These are phyloP conservation scores for Fistulinella prunicolor DNA, from an alignment of 768 basidiomycete species.

Conservation along the genomic window DNA sequence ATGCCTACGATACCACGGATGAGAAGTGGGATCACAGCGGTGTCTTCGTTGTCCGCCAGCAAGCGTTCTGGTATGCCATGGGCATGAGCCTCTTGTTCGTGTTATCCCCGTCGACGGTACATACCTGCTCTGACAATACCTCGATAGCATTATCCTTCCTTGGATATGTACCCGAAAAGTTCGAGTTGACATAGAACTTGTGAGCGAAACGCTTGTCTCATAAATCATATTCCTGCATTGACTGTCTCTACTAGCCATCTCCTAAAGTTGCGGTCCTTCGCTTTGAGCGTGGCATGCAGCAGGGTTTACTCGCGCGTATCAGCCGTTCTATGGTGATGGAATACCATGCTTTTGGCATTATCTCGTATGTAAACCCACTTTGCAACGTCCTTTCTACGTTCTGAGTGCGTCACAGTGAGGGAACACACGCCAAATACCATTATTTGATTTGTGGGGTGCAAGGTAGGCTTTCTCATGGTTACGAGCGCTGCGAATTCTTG, in stretches of 20 bases:
- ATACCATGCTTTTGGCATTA: conserved; percentile 79
- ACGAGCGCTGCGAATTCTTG: background rate
- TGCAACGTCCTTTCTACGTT: conserved; percentile 2
- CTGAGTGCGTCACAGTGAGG: conserved; percentile 48
- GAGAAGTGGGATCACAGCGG: conserved; percentile 58
- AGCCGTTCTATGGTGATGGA: conserved; percentile 73
- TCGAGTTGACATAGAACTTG: conserved; percentile 70
- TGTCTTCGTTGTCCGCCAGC: conserved; percentile 54
- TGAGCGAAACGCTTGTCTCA: conserved; percentile 33
- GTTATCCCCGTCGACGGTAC: conserved; percentile 1
- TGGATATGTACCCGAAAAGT: conserved; percentile 78
- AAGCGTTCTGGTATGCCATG: conserved; percentile 75
- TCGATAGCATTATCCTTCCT: conserved; percentile 59
- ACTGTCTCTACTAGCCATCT: conserved; percentile 52
- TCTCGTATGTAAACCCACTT: conserved; percentile 49
- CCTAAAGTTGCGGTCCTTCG: conserved; percentile 76
- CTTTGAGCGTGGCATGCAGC: conserved; percentile 82
- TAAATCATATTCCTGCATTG: background rate
- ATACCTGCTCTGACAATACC: background rate
- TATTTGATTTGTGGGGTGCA: conserved; percentile 82
- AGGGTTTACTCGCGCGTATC: conserved; percentile 72
- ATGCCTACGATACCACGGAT: conserved; percentile 55
- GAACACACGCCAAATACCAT: conserved; percentile 68
- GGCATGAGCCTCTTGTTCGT: conserved; percentile 72
- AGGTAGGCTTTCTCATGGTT: conserved; percentile 31